Evolutionary conservation across 23 red algal species (phyloP), one percentile per base, ranked within the genome.

Genomic region (Pyropia yezoensis): DNA sequence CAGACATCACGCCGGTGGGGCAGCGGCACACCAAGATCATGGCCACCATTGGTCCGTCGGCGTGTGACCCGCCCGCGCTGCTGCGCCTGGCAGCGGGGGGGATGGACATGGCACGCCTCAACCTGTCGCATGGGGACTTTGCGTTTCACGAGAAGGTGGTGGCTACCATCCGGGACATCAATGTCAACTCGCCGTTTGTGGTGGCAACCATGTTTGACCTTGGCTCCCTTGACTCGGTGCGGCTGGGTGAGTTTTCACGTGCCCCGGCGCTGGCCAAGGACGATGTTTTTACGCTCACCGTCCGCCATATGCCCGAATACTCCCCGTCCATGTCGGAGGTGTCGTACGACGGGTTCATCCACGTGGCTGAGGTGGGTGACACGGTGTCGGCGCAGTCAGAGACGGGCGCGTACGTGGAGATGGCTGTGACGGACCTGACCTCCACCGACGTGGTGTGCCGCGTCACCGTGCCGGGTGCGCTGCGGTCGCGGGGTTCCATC

Each of bases 61-160:
- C 94, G n/a, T 83, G 39, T 28, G 58, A 67, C 47, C 33, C 64
- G 3, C 74, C 63, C 23, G 59, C 85, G 18, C 52, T 98, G 70
- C 62, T 98, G n/a, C 76, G 79, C 28, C 67, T 98, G 28, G 74
- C 78, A 18, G 94, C 94, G 18, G 84, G 70, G 3, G 87, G 82
- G 15, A 68, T 84, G 32, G 85, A 96, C 45, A 54, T 96, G 50
- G 68, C 79, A 13, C 71, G 90, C 33, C 63, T 96, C 17, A 96
- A 96, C 65, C 60, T 96, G 63, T 96, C 76, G 27, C 90, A 96
- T 33, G 90, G 90, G 27, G 90, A 96, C 68, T 96, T 69, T 65
- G 54, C 75, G n/a, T 96, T 78, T 65, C 90, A 96, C 61, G 53
- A 66, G n/a, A 34, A 39, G 27, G 82, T 98, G 24, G 83, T 98